Percentiles rank a stretch among this genome's conserved stretches.
Evolutionary conservation across 768 basidiomycete species (phyloP).

Genomic region (Cantharellus cinnabarinus): DNA sequence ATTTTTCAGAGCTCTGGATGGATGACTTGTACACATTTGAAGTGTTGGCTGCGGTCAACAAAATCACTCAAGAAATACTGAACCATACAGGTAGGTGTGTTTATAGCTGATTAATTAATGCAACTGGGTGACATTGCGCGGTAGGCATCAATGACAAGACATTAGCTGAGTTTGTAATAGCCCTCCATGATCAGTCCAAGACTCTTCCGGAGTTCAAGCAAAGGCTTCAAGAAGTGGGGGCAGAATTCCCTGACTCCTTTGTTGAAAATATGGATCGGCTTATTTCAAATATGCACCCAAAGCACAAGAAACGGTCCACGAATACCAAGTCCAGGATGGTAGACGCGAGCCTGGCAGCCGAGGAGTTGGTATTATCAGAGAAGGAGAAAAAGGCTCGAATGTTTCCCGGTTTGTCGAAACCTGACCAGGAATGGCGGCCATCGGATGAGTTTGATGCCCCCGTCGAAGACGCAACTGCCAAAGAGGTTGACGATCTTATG

Average conservation of each 20-base stretch:
- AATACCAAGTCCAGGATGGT: conserved; percentile 14
- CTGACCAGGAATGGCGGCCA: conserved; percentile 48
- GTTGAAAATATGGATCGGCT: conserved; percentile 86
- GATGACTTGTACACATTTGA: conserved; percentile 81
- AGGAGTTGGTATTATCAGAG: conserved; percentile 27
- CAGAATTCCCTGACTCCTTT: conserved; percentile 77
- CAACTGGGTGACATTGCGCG: neutral
- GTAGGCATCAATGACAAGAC: conserved; percentile 67
- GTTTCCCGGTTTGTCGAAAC: conserved; percentile 76
- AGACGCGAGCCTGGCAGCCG: conserved; percentile 14
- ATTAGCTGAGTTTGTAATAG: conserved; percentile 85
- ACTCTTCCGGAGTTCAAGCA: conserved; percentile 61
- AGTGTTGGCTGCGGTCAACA: conserved; percentile 72
- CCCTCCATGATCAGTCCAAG: conserved; percentile 68
- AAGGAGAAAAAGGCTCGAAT: conserved; percentile 61
- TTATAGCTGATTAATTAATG: neutral
- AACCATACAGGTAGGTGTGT: conserved; percentile 37
- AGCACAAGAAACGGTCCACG: conserved; percentile 59
- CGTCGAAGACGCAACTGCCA: conserved; percentile 18
- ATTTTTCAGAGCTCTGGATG: neutral
- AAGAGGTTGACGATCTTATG: conserved; percentile 84
- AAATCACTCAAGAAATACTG: conserved; percentile 82
- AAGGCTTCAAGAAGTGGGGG: conserved; percentile 55
- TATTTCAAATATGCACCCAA: conserved; percentile 86
- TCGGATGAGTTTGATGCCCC: conserved; percentile 18